Conservation (phyloP, 345 rosid species). For the Trapa incisa region DNA sequence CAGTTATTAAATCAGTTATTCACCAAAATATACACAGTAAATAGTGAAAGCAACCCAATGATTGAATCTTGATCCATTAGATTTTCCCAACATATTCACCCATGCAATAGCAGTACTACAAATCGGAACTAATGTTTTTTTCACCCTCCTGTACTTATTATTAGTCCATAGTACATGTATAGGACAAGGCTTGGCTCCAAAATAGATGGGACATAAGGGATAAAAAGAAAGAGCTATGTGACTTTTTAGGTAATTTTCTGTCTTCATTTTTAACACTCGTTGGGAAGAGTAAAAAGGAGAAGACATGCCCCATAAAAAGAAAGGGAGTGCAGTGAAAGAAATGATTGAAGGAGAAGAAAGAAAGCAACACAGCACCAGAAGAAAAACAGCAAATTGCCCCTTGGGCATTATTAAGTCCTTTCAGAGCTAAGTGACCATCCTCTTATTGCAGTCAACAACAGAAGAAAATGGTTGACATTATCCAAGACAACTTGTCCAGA, state of each 20-base stretch:
- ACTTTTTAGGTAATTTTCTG: background rate
- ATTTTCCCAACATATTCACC: background rate
- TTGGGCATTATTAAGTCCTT: background rate
- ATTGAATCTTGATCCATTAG: background rate
- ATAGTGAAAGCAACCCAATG: background rate
- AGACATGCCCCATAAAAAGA: background rate
- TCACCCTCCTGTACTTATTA: background rate
- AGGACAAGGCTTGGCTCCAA: background rate
- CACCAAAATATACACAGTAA: background rate
- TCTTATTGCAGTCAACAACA: background rate
- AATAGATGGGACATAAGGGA: background rate
- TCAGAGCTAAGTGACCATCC: background rate
- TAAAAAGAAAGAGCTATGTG: background rate
- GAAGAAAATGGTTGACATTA: background rate
- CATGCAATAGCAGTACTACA: background rate
- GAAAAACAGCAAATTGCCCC: background rate
- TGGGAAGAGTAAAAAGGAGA: constrained; percentile 1
- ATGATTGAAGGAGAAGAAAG: constrained; percentile 15
- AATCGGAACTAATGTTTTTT: background rate
- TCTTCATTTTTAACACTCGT: background rate
- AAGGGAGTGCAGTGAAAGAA: constrained; percentile 2
- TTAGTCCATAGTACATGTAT: background rate
- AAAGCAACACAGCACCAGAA: constrained; percentile 6
- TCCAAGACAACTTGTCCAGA: background rate
- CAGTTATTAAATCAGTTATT: background rate